Conservation (phyloP, 306 rosid species). For the Carpinus fangiana region DNA sequence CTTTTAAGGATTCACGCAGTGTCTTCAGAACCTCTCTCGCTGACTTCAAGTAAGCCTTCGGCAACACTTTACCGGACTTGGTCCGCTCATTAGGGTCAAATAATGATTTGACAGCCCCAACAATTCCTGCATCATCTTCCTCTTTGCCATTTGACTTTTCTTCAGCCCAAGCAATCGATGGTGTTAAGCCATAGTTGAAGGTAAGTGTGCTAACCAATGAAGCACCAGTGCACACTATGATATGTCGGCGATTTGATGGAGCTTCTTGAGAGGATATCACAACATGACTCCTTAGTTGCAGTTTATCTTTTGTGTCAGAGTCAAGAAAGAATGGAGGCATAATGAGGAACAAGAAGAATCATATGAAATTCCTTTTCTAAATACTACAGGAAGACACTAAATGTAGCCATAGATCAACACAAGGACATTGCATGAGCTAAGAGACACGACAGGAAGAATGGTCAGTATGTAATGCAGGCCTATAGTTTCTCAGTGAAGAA, state of each 20-base stretch:
- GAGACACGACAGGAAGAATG: neutral
- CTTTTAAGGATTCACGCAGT: conserved; percentile 73
- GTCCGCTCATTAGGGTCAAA: conserved; percentile 73
- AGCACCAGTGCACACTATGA: conserved; percentile 33
- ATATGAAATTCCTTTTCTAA: too few species aligned
- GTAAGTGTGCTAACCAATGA: conserved; percentile 43
- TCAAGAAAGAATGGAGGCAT: conserved; percentile 30
- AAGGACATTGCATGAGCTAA: neutral
- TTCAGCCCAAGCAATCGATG: conserved; percentile 53
- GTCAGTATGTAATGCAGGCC: neutral
- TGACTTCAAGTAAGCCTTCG: conserved; percentile 81
- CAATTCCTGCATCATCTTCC: conserved; percentile 53
- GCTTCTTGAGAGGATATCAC: conserved; percentile 39
- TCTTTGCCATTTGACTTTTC: conserved; percentile 43
- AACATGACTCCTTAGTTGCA: conserved; percentile 48
- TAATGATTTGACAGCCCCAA: conserved; percentile 65
- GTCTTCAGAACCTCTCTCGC: conserved; percentile 84
- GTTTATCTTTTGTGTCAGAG: conserved; percentile 54
- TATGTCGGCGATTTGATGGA: conserved; percentile 53
- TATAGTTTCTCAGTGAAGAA: neutral
- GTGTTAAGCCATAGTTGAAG: conserved; percentile 41
- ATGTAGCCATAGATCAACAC: neutral
- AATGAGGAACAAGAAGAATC: neutral
- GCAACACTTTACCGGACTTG: conserved; percentile 74
- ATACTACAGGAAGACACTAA: neutral